Evolutionary conservation across 352 stramenopile species (phyloP), one percentile per base, ranked within the genome.

Genomic region (Bremia lactucae): DNA sequence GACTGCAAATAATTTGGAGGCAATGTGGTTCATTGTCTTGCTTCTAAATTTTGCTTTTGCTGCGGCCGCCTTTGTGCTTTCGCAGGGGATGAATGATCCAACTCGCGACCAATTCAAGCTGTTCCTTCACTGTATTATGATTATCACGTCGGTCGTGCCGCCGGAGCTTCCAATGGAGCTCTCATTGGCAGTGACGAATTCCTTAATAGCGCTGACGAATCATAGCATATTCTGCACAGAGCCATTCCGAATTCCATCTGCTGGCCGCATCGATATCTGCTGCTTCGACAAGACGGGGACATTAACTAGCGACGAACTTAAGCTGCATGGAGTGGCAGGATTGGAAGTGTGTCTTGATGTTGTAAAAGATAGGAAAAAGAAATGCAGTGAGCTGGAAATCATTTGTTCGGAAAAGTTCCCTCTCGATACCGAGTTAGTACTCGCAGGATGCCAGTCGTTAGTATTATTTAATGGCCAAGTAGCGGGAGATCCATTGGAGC

Each of bases 221-320:
- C 72, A 94, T 35, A 88, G 73, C 46, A 93, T 99, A 20, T 98
- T 97, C 57, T 99, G 95, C 59, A 98, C 96, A 0, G 96, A 99
- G 53, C 94, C 93, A 15, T 98, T 97, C 72, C 90, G 96, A 15
- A 98, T 99, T 49, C 95, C 95, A 25, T 72, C 96, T 22, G 96
- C 95, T 4, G 96, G 96, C 25, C 93, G 95, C 41, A 86, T 99
- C 0, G 78, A 97, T 52, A 76, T 97, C 45, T 98, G 95, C 53
- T 90, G 94, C 25, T 99, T 99, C 52, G 96, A 99, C 64, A 99
- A 99, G 64, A 99, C 96, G 10, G 96, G 96, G 19, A 99, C 96
- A n/a, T 66, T 99, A 38, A 99, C 96, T 0, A 97, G 82, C 14
- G 96, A 99, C 66, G 82, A 97, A 51, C 80, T 99, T 34, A 90